Base-by-base conservation (phyloP, 2,329 filamentous ascomycete species). In the Epichloe elymi region DNA sequence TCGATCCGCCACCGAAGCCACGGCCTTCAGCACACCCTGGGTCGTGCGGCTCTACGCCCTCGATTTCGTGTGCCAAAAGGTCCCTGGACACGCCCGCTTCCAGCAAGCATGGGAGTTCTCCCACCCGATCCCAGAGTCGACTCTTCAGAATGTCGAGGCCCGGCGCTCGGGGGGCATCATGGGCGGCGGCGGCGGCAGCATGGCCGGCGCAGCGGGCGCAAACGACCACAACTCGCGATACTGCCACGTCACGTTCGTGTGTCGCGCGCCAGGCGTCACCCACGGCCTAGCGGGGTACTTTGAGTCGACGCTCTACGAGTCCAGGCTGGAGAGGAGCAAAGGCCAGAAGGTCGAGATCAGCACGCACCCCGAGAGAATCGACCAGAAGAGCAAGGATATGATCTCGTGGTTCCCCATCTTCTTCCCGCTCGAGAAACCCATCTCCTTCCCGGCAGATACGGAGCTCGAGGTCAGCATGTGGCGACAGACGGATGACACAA, bases 371-470 rank as follows among this genome's bases (percentile, higher is more conserved):
- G 86, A 95, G 56, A 87, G 85, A 33, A 97, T 98, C 69, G 88
- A 93, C 51, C 72, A 73, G 52, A 97, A 97, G 78, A 95, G 89
- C 74, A 86, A 85, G 63, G 90, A 94, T 60, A 98, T 98, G 94
- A 95, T 96, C 56, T 95, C 88, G 51, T 98, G 93, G 93, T 98
- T 98, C 65, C 93, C 93, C 1, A 97, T 98, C 33, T 96, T 91
- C 71, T 98, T 98, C 64, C 93, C 94, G 0, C 71, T 98, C 14
- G 95, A 93, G 89, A 82, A 81, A 59, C 91, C 93, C 0, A 74
- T 98, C 14, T 86, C 88, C 63, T 81, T 94, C 58, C 91, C 93
- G 0, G 85, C 88, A 52, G 82, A 88, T 57, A 83, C 85, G 0
- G 88, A 95, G 65, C 74, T 97, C 4, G 86, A 94, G 58, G 82